Base-by-base conservation (phyloP, 2,329 filamentous ascomycete species). In the Epicoccum sorghinum region DNA sequence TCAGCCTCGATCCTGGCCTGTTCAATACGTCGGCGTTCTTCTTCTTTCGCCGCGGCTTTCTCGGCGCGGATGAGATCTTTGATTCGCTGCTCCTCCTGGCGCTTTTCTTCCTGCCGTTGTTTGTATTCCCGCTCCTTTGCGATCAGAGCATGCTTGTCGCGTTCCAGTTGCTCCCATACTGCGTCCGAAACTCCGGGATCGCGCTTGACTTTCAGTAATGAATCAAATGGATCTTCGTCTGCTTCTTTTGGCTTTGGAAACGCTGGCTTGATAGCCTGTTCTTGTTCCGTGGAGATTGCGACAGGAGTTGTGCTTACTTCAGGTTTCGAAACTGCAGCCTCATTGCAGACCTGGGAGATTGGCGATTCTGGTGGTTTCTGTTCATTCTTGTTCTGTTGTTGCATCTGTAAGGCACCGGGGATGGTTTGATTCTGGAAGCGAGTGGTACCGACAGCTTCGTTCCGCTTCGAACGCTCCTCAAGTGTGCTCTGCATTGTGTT, bases 181-280 rank as follows among this genome's bases (percentile, higher is more conserved):
- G 72, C 82, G 42, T 89, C 85, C 4, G 78, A 81, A 0, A 89
- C 86, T 0, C 82, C 83, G 0, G 77, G 68, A 54, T 90, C 87
- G 10, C 86, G 79, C 14, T 49, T 56, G 7, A 43, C 55, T 32
- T 58, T 56, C 30, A 62, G 42, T 12, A 60, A 58, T 0, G 57
- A 55, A 37, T 64, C 41, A 47, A 65, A 22, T 7, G 43, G 57
- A 30, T 57, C 59, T 40, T 50, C 47, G 0, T 30, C 53, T 39
- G 24, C 23, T 33, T 45, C 37, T 49, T 47, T 37, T 39, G 13
- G 42, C 42, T 8, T 30, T 35, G 14, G 29, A 10, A 14, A 52
- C 30, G 0, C 13, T 7, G 7, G 25, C 2, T 18, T 60, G 13
- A 8, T 37, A 3, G 37, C 27, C 2, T 59, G 42, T 23, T 60